Conservation (phyloP, 106 monocot species). For the Gastrodia elata region DNA sequence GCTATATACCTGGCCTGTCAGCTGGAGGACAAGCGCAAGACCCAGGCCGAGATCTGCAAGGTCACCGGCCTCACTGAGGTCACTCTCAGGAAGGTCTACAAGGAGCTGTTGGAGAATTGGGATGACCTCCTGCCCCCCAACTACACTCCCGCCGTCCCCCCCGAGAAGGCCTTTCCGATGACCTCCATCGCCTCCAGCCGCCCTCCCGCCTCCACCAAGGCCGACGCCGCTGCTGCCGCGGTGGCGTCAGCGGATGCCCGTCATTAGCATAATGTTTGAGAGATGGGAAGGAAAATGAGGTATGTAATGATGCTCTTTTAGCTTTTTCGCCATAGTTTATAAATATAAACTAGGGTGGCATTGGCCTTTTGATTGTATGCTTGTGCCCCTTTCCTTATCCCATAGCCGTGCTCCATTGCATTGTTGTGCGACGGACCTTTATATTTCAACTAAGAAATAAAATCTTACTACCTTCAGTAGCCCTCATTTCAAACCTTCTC, state of each 20-base stretch:
- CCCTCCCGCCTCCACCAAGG: slow-evolving; percentile 27
- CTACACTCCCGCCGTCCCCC: slow-evolving; percentile 91
- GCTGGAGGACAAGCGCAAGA: slow-evolving; percentile 93
- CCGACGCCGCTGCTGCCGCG: slow-evolving; percentile 11
- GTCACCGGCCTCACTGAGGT: slow-evolving; percentile 97
- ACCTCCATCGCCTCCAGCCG: slow-evolving; percentile 57
- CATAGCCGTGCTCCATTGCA: too few species aligned
- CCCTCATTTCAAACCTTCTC: too few species aligned
- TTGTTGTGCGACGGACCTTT: too few species aligned
- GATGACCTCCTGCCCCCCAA: slow-evolving; percentile 83
- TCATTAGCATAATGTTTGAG: slow-evolving; percentile 14
- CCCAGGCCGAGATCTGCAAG: slow-evolving; percentile 99
- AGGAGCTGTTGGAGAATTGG: slow-evolving; percentile 93
- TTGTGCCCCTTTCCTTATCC: too few species aligned
- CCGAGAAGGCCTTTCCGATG: slow-evolving; percentile 94
- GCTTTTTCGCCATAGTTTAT: too few species aligned
- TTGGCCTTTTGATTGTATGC: too few species aligned
- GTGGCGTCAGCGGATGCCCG: slow-evolving; percentile 20
- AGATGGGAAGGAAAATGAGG: too few species aligned
- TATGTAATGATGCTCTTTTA: too few species aligned
- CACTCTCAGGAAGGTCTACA: slow-evolving; percentile 95
- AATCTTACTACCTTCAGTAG: too few species aligned
- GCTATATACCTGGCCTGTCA: slow-evolving; percentile 97
- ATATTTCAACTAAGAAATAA: too few species aligned
- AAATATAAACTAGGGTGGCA: too few species aligned